Conservation (phyloP, 2,329 filamentous ascomycete genomes). For the Aspergillus candidus region DNA sequence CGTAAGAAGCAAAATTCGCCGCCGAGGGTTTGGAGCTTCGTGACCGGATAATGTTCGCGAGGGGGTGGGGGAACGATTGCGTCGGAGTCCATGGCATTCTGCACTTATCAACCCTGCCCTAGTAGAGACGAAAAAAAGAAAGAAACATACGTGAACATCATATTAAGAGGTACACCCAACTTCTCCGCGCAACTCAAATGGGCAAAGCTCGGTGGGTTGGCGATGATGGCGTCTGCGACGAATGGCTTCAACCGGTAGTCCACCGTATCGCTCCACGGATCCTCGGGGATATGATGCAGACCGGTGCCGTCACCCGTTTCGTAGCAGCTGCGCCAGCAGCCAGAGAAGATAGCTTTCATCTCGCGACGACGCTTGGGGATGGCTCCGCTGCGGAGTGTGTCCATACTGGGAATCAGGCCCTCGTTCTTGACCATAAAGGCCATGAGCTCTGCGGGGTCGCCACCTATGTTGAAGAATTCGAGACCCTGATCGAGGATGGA, state of each 20-base stretch:
- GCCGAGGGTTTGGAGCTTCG: constrained; percentile 69
- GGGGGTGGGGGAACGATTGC: constrained; percentile 75
- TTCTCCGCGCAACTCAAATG: constrained; percentile 76
- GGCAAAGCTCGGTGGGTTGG: constrained; percentile 72
- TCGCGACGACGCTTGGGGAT: constrained; percentile 67
- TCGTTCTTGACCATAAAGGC: constrained; percentile 91
- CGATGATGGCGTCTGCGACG: constrained; percentile 81
- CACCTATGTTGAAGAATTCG: constrained; percentile 72
- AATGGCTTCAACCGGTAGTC: constrained; percentile 56
- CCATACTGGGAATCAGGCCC: constrained; percentile 74
- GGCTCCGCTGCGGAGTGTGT: constrained; percentile 69
- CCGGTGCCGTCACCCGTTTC: constrained; percentile 65
- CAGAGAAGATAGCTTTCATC: constrained; percentile 72
- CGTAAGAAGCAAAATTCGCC: constrained; percentile 78
- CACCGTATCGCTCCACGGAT: constrained; percentile 27
- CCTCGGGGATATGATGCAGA: constrained; percentile 48
- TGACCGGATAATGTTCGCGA: constrained; percentile 75
- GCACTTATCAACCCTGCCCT: constrained; percentile 4
- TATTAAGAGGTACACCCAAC: constrained; percentile 67
- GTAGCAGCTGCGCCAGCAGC: constrained; percentile 81
- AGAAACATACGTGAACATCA: constrained; percentile 75
- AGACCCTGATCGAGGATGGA: constrained; percentile 66
- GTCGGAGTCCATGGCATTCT: constrained; percentile 88
- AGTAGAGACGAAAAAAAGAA: too few species aligned
- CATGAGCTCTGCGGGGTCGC: constrained; percentile 69